Base-by-base conservation (phyloP, 2,329 filamentous ascomycete genomes). In the Thermomyces lanuginosus region DNA sequence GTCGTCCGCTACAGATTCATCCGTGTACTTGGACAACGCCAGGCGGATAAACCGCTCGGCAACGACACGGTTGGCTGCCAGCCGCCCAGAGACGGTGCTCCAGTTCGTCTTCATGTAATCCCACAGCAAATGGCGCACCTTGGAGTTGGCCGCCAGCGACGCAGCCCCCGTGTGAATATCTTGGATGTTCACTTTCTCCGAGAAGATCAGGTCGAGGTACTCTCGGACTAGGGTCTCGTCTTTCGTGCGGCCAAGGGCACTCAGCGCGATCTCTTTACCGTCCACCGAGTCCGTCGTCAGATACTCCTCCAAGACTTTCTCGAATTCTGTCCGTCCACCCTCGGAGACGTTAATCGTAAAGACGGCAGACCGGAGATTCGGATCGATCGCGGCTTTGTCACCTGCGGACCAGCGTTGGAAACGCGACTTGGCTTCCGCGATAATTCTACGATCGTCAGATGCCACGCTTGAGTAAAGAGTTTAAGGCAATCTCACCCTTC, bases 1-100 rank as follows among this genome's bases (percentile, higher is more conserved):
- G 28, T 93, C 82, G 37, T 72, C 63, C 35, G 81, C 67, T 9
- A 71, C 64, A 36, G 67, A 65, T 8, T 62, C 56, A 41, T 82
- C 74, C 3, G 79, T 70, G 49, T 91, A 95, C 46, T 79, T 78
- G 43, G 70, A 71, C 39, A 98, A 59, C 22, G 73, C 73, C 39
- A 78, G 63, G 40, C 79, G 74, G 41, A 98, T 59, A 56, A 92
- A 92, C 24, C 86, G 74, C 56, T 98, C 86, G 9, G 93, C 63
- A 3, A 93, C 71, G 16, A 93, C 76, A 36, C 82, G 78, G 57
- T 93, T 93, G 21, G 64, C 63, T 48, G 69, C 72, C 29, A 95
- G 64, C 51, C 76, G 77, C 33, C 69, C 58, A 27, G 74, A 66
- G 22, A 92, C 67, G 18, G 66, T 61, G 16, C 70, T 63, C 79